phyloP scores from a whole-genome alignment of 352 stramenopile genomes.

The Aphanomyces invadans region DNA sequence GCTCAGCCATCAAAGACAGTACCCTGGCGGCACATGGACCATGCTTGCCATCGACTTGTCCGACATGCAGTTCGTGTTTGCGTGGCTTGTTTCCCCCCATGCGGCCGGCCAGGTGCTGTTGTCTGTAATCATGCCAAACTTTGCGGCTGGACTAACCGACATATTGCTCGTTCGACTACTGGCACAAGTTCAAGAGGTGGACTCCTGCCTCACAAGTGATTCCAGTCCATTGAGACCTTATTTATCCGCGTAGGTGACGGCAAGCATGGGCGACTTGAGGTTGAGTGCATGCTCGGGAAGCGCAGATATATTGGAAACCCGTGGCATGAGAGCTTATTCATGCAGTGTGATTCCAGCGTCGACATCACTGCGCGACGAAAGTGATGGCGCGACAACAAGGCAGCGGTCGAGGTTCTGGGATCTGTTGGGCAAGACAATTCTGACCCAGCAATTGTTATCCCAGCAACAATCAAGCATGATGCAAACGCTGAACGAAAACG shows the following conservation, averaged over 20 bases:
- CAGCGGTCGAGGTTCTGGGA: conserved; percentile 59
- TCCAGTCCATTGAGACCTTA: too few species aligned
- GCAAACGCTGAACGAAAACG: conserved; percentile 53
- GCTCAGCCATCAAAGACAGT: conserved; percentile 49
- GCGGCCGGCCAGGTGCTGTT: conserved; percentile 29
- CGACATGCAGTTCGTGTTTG: conserved; percentile 38
- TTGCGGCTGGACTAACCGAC: conserved; percentile 27
- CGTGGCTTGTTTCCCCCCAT: conserved; percentile 47
- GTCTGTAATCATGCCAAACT: conserved; percentile 41
- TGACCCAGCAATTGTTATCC: conserved; percentile 65
- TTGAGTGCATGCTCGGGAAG: not conserved
- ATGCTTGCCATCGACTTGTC: conserved; percentile 2
- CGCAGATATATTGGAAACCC: not conserved
- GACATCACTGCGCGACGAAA: not conserved
- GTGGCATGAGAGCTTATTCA: not conserved
- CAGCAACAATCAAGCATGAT: conserved; percentile 68
- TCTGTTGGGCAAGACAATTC: conserved; percentile 69
- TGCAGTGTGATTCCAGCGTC: not conserved
- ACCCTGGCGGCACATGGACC: conserved; percentile 40
- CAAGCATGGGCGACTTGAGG: not conserved
- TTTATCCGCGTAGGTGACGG: conserved; percentile 7
- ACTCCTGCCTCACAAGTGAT: not conserved
- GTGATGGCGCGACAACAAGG: not conserved
- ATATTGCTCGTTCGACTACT: not conserved
- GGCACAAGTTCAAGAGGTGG: not conserved